Evolutionary conservation across 768 basidiomycete species (phyloP).

Genomic region (Lepiota venenata): DNA sequence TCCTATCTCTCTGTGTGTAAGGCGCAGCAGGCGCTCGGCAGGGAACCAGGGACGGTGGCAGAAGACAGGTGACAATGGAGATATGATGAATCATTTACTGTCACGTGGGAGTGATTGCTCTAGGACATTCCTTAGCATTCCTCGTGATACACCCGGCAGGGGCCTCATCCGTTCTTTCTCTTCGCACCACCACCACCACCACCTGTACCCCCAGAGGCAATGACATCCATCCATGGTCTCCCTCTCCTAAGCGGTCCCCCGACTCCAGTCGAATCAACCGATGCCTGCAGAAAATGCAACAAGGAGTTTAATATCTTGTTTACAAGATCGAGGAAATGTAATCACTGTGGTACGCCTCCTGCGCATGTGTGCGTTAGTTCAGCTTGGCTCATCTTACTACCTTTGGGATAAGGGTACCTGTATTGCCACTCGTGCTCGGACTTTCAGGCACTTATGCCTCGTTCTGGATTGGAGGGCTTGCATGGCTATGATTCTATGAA

Average conservation of each 20-base stretch:
- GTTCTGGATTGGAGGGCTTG: slow-evolving; percentile 35
- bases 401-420: slow-evolving; percentile 47
- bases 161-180: not conserved
- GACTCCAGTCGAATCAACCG: slow-evolving; percentile 29
- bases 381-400: not conserved
- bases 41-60: too few relatives aligned
- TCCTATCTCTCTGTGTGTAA: too few relatives aligned
- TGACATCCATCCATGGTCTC: slow-evolving; percentile 40
- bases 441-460: slow-evolving; percentile 77
- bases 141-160: not conserved
- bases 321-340: slow-evolving; percentile 59
- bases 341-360: slow-evolving; percentile 77
- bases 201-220: not conserved
- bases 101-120: slow-evolving; percentile 3
- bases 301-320: slow-evolving; percentile 72
- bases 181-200: slow-evolving; percentile 1
- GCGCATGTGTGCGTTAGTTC: slow-evolving; percentile 8
- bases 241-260: slow-evolving; percentile 72
- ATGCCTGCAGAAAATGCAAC: slow-evolving; percentile 64
- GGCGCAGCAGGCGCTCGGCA: too few relatives aligned
- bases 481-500: slow-evolving; percentile 58
- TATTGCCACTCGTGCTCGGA: slow-evolving; percentile 77
- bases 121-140: slow-evolving; percentile 9
- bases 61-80: too few relatives aligned
- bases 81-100: not conserved